Evolutionary conservation across 2,329 filamentous ascomycete species (phyloP).

Genomic region (Tolypocladium amazonense): DNA sequence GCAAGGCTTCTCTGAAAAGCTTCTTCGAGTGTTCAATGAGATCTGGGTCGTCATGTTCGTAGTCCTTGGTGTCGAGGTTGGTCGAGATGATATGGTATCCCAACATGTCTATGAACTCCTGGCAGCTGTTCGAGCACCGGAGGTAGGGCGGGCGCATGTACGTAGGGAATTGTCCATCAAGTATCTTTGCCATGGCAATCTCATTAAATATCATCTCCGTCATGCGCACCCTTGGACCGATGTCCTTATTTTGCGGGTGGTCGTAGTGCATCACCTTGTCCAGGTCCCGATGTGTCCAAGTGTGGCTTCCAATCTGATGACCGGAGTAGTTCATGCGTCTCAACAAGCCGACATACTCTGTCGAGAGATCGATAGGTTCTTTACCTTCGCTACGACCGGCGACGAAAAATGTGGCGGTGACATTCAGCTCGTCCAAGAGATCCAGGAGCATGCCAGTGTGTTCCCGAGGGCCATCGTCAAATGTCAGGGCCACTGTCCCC

Average conservation of each 20-base stretch:
- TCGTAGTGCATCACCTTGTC: constrained; percentile 21
- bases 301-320: constrained; percentile 36
- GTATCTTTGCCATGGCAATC: constrained; percentile 29
- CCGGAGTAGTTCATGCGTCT: constrained; percentile 28
- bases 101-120: constrained; percentile 22
- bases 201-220: constrained; percentile 34
- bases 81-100: constrained; percentile 47
- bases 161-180: constrained; percentile 28
- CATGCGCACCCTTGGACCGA: constrained; percentile 8
- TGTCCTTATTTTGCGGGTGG: neutral
- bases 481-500: constrained; percentile 31
- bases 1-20: neutral
- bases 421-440: constrained; percentile 16
- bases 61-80: constrained; percentile 52
- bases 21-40: neutral
- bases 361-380: constrained; percentile 23
- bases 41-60: constrained; percentile 30
- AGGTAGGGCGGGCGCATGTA: constrained; percentile 36
- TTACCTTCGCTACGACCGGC: constrained; percentile 30
- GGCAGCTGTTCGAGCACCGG: constrained; percentile 22
- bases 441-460: constrained; percentile 32
- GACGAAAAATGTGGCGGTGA: constrained; percentile 31
- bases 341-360: constrained; percentile 24
- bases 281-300: constrained; percentile 35
- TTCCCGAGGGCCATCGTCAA: constrained; percentile 33